Conservation (phyloP, 805 yeast species). For the Tetrapisispora pingtungensis region DNA sequence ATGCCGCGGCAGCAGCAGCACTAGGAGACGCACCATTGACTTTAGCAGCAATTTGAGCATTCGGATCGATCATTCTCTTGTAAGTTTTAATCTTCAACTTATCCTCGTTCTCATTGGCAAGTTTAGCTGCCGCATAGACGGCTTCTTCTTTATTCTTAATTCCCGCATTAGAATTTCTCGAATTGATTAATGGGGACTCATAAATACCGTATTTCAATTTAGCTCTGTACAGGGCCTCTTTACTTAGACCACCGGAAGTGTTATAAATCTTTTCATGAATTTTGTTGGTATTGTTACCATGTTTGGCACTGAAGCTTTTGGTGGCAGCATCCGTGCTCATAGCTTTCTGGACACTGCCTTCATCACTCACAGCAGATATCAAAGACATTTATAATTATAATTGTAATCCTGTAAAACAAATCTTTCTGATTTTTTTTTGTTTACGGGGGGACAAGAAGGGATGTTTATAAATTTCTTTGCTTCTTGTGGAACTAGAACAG, state of each 20-base stretch:
- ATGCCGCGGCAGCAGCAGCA: slow-evolving; percentile 6
- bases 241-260: slow-evolving; percentile 54
- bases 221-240: slow-evolving; percentile 67
- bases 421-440: not conserved
- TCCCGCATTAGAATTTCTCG: slow-evolving; percentile 40
- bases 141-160: slow-evolving; percentile 47
- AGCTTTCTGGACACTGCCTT: not conserved
- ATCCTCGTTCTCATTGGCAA: slow-evolving; percentile 57
- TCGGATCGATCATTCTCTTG: slow-evolving; percentile 36
- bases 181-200: slow-evolving; percentile 36
- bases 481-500: too few species aligned
- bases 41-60: slow-evolving; percentile 26
- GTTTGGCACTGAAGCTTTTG: not conserved
- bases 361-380: slow-evolving; percentile 2
- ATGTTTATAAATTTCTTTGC: too few species aligned
- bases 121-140: slow-evolving; percentile 64
- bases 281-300: too few species aligned
- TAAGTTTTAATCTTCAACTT: slow-evolving; percentile 55
- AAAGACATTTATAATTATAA: not conserved
- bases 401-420: not conserved
- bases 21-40: not conserved
- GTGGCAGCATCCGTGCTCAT: slow-evolving; percentile 4
- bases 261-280: slow-evolving; percentile 43
- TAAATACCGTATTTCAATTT: slow-evolving; percentile 59
- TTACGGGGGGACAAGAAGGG: not conserved